A percentile compares a stretch with the other conserved stretches of the same genome.
These are phyloP conservation scores for Cavenderia fasciculata DNA, from an alignment of 78 protist genomes.

Conservation along the genomic window DNA sequence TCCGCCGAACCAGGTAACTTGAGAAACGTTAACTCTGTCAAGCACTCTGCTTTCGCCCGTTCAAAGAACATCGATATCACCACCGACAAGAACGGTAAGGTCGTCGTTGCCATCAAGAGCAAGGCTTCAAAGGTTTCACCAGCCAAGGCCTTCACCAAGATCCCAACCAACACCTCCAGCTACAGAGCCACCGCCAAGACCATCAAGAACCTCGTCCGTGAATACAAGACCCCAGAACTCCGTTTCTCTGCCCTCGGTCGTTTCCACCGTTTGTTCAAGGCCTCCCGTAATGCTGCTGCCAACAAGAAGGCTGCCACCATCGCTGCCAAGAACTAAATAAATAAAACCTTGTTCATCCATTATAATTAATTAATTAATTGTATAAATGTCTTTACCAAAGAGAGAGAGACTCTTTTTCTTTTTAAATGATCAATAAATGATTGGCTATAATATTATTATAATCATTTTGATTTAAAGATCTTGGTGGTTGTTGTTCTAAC, in stretches of 20 bases:
- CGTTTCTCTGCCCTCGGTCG: conserved; percentile 73
- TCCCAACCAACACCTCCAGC: conserved; percentile 29
- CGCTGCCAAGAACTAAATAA: conserved; percentile 16
- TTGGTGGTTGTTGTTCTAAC: too few relatives aligned
- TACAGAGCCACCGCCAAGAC: conserved; percentile 43
- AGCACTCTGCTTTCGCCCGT: conserved; percentile 74
- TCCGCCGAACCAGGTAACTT: conserved; percentile 71
- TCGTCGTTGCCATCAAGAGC: conserved; percentile 36
- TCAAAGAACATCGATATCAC: conserved; percentile 36
- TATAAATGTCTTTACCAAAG: too few relatives aligned
- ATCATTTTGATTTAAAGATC: too few relatives aligned
- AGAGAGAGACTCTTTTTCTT: too few relatives aligned
- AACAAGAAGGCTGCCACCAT: conserved; percentile 43
- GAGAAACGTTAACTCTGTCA: conserved; percentile 40
- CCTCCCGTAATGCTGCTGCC: conserved; percentile 3
- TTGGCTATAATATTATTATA: too few relatives aligned
- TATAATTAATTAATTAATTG: too few relatives aligned
- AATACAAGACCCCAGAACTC: conserved; percentile 72
- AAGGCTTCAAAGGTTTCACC: conserved; percentile 48
- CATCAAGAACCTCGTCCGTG: conserved; percentile 20
- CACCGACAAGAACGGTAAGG: conserved; percentile 10
- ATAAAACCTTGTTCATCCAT: too few relatives aligned
- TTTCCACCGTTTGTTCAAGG: conserved; percentile 33
- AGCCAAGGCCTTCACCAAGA: conserved; percentile 29
- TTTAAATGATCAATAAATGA: too few relatives aligned